Evolutionary conservation across 2,329 filamentous ascomycete genomes (phyloP).

Genomic region (Alternaria longipes): DNA sequence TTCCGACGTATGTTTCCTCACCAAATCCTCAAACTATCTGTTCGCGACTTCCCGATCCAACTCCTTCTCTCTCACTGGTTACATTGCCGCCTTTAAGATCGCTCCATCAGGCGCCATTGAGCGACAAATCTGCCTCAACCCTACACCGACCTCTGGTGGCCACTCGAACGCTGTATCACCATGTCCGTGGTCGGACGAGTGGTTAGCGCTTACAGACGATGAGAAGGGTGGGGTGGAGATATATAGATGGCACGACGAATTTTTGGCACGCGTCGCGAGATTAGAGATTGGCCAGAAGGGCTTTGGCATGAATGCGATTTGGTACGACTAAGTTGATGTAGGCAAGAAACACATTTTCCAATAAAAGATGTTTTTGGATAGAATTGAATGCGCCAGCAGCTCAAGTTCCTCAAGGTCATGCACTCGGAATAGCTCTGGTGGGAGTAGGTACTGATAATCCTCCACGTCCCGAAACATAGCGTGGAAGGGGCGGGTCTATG

Average conservation of each 20-base stretch:
- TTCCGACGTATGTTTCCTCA: constrained; percentile 82
- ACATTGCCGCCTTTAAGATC: constrained; percentile 82
- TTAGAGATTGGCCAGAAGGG: constrained; percentile 84
- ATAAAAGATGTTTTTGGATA: background rate
- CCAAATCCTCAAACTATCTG: constrained; percentile 74
- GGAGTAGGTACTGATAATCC: background rate
- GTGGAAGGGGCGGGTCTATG: constrained; percentile 14
- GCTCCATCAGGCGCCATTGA: constrained; percentile 75
- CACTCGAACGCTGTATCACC: constrained; percentile 90
- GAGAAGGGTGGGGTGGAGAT: constrained; percentile 89
- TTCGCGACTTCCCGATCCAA: constrained; percentile 88
- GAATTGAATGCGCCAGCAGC: background rate
- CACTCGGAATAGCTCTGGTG: background rate
- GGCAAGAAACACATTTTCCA: background rate
- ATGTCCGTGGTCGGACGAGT: constrained; percentile 85
- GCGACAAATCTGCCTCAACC: constrained; percentile 80
- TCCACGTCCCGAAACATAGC: constrained; percentile 12
- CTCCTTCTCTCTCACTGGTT: constrained; percentile 77
- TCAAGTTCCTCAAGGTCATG: too few relatives aligned
- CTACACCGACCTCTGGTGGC: constrained; percentile 85
- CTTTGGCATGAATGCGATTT: constrained; percentile 96
- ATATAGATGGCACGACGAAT: constrained; percentile 86
- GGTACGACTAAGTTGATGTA: constrained; percentile 73
- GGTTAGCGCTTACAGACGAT: constrained; percentile 89
- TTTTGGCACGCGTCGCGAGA: constrained; percentile 77